Evolutionary conservation across 1,139 yeast species (phyloP), one percentile per base, ranked within the genome.

Genomic region (Yamadazyma diospyri): DNA sequence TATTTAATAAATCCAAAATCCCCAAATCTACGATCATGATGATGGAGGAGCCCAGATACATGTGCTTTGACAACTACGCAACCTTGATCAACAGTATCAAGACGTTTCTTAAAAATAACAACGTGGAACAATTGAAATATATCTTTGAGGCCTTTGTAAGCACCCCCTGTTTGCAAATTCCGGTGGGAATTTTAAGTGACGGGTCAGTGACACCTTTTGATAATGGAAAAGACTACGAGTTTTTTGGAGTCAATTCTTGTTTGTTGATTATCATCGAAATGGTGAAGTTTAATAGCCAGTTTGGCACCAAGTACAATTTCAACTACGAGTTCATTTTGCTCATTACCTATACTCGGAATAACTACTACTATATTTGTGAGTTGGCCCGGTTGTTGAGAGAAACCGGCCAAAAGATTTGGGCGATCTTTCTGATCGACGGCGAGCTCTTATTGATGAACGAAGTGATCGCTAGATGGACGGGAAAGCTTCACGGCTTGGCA

Each of bases 191-290:
- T 3, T 6, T 4, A 4, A 13, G 8, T 13, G 24, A 11, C 7
- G 30, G 30, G 9, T 5, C 7, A 6, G 30, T 17, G 4, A 27
- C 14, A 14, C 9, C n/a, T 4, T 5, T 27, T 17, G 15, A 27
- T 7, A 13, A 11, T 16, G 23, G 11, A 10, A n/a, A 6, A 7
- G 16, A 16, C 4, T 5, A 27, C 13, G 9, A 27, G 19, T 19
- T n/a, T 13, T 26, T 13, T 23, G 35, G 35, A 2, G 12, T 20
- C 19, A 33, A 29, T 25, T 18, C 29, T 11, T 24, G 25, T 10
- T 13, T 25, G 9, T 4, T 3, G 14, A 21, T 33, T 10, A 2
- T 25, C 9, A 25, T 25, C 11, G 36, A 30, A 12, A 16, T 33
- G 19, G 10, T 33, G 9, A 16, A 33, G n/a, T 19, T 9, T 15